Evolutionary conservation across 495 filamentous ascomycete species (phyloP).

Genomic region (Hypoxylon crocopeplum): DNA sequence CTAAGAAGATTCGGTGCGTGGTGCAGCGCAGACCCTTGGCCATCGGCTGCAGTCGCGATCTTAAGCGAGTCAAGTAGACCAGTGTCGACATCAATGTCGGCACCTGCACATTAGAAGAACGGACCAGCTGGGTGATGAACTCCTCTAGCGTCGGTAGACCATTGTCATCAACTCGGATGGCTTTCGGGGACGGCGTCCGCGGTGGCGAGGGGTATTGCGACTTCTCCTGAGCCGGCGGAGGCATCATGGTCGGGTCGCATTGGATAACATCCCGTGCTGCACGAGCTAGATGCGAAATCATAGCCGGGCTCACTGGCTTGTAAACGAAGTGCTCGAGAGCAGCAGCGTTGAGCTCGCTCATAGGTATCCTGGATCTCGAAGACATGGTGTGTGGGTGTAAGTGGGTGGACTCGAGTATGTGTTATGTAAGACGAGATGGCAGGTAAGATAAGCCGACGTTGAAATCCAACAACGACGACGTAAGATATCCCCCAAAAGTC

Average conservation of each 20-base stretch:
- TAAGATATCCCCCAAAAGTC: conserved; percentile 11
- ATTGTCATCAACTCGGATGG: conserved; percentile 47
- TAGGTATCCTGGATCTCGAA: conserved; percentile 44
- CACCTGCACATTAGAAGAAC: conserved; percentile 94
- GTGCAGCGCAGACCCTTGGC: conserved; percentile 98
- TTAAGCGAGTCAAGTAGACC: conserved; percentile 88
- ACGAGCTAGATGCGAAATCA: conserved; percentile 84
- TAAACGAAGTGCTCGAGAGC: conserved; percentile 92
- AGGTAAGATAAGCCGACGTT: conserved; percentile 8
- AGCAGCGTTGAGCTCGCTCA: conserved; percentile 68
- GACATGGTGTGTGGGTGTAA: conserved; percentile 46
- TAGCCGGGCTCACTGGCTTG: conserved; percentile 77
- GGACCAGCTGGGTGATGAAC: conserved; percentile 90
- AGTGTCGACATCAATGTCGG: conserved; percentile 95
- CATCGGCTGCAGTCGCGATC: conserved; percentile 83
- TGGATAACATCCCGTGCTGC: conserved; percentile 89
- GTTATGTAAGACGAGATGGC: conserved; percentile 11
- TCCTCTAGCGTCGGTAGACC: conserved; percentile 78
- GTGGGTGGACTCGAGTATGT: conserved; percentile 23
- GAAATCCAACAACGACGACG: conserved; percentile 1
- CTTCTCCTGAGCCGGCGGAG: conserved; percentile 48
- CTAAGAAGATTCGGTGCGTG: conserved; percentile 96
- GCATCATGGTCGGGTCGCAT: conserved; percentile 71
- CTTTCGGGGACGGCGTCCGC: conserved; percentile 68
- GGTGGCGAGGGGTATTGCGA: conserved; percentile 72